Base-by-base conservation (phyloP, 2,329 filamentous ascomycete genomes). In the Trichophyton verrucosum region DNA sequence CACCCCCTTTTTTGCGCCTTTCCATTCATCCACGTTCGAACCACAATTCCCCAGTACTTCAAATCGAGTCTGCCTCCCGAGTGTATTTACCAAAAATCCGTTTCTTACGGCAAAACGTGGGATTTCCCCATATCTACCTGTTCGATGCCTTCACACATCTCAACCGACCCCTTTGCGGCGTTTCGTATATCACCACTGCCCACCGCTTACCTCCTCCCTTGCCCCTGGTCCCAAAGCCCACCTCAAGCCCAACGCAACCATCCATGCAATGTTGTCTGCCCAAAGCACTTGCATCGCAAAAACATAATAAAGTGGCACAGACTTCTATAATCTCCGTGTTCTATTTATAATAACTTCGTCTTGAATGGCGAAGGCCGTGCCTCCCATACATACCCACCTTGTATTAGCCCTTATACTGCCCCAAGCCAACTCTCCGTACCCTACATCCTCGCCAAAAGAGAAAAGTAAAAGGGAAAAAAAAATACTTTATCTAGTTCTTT, bases 31-130 rank as follows among this genome's bases (percentile, higher is more conserved):
- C 47, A 1, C 27, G 6, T 53, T 33, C 17, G 9, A 8, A 24
- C 5, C 24, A n/a, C 17, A 53, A 53, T 36, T 11, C 22, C 15
- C 47, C 47, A 33, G 24, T 53, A 4, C 47, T 53, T 53, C 11
- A 33, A 53, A 8, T 53, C 47, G 15, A 53, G 47, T n/a, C 27
- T 33, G 27, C 47, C 22, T 53, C 27, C 20, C 22, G 4, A 33
- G 47, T 53, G 47, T 53, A 53, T 53, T 53, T 53, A 53, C 47
- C 47, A 53, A 53, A 53, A 53, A 24, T n/a, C 22, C 13, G 27
- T 44, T 44, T 49, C 46, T 27, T 30, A 53, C 27, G 47, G 47
- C 47, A 53, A 53, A 53, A 53, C 11, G 47, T 33, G 47, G 27
- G 30, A 30, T 20, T 53, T 30, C 47, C 47, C 47, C 22, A 8